Conservation (phyloP, 1,139 yeast genomes). For the Keqinozyma sinolaborantium region DNA sequence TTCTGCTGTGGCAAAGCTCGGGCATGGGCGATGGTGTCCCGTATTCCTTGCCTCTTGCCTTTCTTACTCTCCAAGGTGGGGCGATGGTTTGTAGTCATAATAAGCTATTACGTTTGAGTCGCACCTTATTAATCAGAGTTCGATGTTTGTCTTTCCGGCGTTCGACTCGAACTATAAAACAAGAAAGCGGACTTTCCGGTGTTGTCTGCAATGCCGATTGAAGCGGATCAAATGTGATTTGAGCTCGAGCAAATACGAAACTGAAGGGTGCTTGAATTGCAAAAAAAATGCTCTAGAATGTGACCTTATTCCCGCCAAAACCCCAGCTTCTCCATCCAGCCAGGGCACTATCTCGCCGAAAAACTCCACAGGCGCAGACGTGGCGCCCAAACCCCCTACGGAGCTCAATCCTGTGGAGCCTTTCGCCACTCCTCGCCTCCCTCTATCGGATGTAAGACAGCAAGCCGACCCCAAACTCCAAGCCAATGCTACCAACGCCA, state of each 20-base stretch:
- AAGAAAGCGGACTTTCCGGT: conserved; percentile 47
- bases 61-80: conserved; percentile 87
- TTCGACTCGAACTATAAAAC: conserved; percentile 49
- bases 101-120: conserved; percentile 1
- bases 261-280: conserved; percentile 33
- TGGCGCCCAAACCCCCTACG: too few species aligned
- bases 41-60: conserved; percentile 51
- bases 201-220: conserved; percentile 47
- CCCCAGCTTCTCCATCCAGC: too few species aligned
- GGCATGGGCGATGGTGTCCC: conserved; percentile 56
- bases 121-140: neutral
- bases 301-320: conserved; percentile 6
- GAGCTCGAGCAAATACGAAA: conserved; percentile 25
- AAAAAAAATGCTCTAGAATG: conserved; percentile 2
- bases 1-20: conserved; percentile 71
- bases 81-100: conserved; percentile 85
- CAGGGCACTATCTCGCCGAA: too few species aligned
- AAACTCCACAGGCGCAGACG: too few species aligned
- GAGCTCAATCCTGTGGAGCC: too few species aligned
- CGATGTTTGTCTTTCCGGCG: conserved; percentile 56
- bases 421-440: too few species aligned
- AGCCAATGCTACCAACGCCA: too few species aligned
- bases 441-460: too few species aligned
- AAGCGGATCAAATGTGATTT: conserved; percentile 35
- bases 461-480: too few species aligned